phyloP scores from a whole-genome alignment of 2,329 filamentous ascomycete species.

The Xenosphaeropsis pyriputrescens region DNA sequence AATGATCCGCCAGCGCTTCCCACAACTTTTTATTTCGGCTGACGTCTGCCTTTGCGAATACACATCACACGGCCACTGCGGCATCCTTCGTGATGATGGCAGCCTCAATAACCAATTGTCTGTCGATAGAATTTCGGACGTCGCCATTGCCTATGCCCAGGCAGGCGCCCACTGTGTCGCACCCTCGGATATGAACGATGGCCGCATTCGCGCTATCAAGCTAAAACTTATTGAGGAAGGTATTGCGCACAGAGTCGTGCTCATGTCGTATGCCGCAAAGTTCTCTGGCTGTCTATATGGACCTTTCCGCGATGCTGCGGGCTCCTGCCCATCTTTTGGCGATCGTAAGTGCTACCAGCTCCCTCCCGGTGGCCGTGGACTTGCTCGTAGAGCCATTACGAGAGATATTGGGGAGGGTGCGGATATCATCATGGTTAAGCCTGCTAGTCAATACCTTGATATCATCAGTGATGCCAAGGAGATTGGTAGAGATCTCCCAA shows the following conservation, averaged over 20 bases:
- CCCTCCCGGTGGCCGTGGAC: constrained; percentile 77
- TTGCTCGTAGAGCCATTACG: constrained; percentile 78
- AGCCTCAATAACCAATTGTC: constrained; percentile 86
- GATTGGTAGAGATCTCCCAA: constrained; percentile 75
- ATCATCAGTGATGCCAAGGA: constrained; percentile 98
- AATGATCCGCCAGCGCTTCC: constrained; percentile 71
- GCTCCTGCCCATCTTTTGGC: constrained; percentile 80
- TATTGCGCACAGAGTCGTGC: constrained; percentile 75
- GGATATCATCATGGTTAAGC: constrained; percentile 99
- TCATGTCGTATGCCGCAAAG: constrained; percentile 98
- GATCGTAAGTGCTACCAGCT: constrained; percentile 96
- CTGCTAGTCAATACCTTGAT: constrained; percentile 87
- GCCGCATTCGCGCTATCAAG: constrained; percentile 93
- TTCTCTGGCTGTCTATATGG: constrained; percentile 95
- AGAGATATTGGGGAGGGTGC: constrained; percentile 88
- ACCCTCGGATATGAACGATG: constrained; percentile 98
- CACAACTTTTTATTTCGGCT: constrained; percentile 76
- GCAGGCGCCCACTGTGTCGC: constrained; percentile 95
- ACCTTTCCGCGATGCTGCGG: constrained; percentile 91
- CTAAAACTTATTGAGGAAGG: constrained; percentile 92
- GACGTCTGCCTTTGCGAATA: constrained; percentile 99
- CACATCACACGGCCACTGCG: constrained; percentile 94
- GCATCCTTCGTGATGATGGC: constrained; percentile 85
- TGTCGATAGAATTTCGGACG: constrained; percentile 87
- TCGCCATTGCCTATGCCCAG: constrained; percentile 94